Evolutionary conservation across 2,329 filamentous ascomycete genomes (phyloP), one percentile per base, ranked within the genome.

Genomic region (Gaeumannomyces tritici): DNA sequence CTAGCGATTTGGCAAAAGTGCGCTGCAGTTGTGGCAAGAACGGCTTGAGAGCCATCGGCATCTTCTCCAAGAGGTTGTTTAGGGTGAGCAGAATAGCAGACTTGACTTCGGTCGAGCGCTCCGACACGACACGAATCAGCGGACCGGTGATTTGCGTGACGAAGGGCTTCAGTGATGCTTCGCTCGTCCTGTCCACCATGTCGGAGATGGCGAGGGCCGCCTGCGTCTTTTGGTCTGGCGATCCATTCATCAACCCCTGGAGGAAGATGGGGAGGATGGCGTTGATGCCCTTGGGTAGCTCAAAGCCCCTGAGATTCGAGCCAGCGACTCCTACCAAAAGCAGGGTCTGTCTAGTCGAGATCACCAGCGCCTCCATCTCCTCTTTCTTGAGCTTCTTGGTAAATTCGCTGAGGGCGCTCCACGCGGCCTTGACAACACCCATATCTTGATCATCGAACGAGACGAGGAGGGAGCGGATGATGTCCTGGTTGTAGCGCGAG

Each of bases 101-200:
- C 78, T 96, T 98, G 75, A 99, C 92, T 61, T 99, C 96, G 2
- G 92, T 92, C 3, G 95, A 96, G 65, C 93, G 87, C 74, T 99
- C 95, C 6, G 95, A 97, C 24, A 99, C 93, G 27, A 98, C 93
- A 83, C 95, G 90, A 74, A 99, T 99, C 62, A 99, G 84, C 27
- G 96, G 95, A 72, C 95, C 95, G 6, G 96, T 98, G 69, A 99
- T 97, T 71, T 97, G 93, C 33, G 93, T 97, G 64, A 99, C 95
- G 70, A 96, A 98, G 9, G 93, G 91, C 75, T 95, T 96, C 65
- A 99, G 80, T 26, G 93, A 88, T 64, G 92, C 88, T 67, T 91
- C 86, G 73, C 88, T 93, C 29, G 95, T 96, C 63, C 95, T 87
- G 76, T 98, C 95, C 66, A 98, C 89, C 67, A 99, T 90, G 72